Conservation (phyloP, 257 asterid species). For the Knoxia roxburghii region DNA sequence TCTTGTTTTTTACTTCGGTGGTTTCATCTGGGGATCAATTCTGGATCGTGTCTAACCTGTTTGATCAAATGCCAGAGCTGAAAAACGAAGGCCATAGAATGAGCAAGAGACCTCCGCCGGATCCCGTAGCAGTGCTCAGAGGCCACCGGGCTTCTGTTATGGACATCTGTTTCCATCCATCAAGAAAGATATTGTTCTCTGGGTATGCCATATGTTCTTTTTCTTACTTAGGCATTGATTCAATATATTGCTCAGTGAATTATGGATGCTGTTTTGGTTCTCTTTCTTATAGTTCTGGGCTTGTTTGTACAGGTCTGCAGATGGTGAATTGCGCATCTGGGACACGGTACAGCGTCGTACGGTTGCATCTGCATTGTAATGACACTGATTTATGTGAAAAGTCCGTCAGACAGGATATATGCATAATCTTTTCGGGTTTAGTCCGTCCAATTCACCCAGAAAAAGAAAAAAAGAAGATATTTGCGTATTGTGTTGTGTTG, state of each 20-base stretch:
- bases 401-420: too few relatives aligned
- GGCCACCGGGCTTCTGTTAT: conserved; percentile 92
- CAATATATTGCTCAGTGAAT: background rate
- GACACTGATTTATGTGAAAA: background rate
- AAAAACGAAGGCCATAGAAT: conserved; percentile 20
- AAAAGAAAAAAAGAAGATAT: background rate
- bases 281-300: background rate
- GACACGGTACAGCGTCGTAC: conserved; percentile 71
- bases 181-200: conserved; percentile 49
- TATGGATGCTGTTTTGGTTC: background rate
- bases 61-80: conserved; percentile 34
- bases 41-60: conserved; percentile 16
- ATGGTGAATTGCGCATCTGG: conserved; percentile 93
- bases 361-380: conserved; percentile 64
- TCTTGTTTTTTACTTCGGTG: background rate
- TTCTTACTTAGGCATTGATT: background rate
- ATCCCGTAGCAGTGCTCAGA: conserved; percentile 82
- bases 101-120: conserved; percentile 84
- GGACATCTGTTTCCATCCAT: conserved; percentile 80
- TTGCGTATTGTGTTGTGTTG: background rate
- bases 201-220: conserved; percentile 29
- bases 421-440: too few relatives aligned
- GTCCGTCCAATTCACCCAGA: too few relatives aligned
- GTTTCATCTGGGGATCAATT: background rate
- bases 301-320: conserved; percentile 46